These are phyloP conservation scores for Dactylonectria estremocensis DNA, from an alignment of 2,329 filamentous ascomycete species.

Conservation along the genomic window DNA sequence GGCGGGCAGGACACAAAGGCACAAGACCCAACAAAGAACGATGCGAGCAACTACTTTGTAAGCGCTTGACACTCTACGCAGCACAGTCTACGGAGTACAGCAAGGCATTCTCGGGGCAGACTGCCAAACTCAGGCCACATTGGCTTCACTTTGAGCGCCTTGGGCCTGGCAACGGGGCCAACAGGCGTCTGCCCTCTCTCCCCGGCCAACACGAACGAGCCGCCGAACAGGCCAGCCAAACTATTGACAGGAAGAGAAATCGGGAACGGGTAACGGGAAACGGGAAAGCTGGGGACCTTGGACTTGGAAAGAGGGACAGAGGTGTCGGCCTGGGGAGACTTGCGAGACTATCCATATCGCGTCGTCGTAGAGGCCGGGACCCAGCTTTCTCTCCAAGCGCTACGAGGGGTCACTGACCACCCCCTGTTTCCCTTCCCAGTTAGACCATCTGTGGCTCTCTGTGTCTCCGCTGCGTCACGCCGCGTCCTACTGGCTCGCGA, in stretches of 20 bases:
- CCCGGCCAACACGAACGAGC: conserved; percentile 10
- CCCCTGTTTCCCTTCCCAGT: conserved; percentile 38
- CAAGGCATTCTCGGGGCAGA: conserved; percentile 22
- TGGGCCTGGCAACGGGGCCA: conserved; percentile 28
- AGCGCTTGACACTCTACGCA: no score
- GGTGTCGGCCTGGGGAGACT: conserved; percentile 4
- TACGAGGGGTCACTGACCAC: conserved; percentile 44
- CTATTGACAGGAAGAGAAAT: neutral
- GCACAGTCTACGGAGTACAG: no score
- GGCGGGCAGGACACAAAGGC: conserved; percentile 10
- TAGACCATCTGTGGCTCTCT: conserved; percentile 35
- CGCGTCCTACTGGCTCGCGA: conserved; percentile 38
- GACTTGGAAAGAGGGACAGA: neutral
- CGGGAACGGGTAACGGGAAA: conserved; percentile 3
- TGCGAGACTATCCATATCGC: neutral
- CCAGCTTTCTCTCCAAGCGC: conserved; percentile 29
- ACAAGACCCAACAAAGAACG: no score
- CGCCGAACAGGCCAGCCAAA: conserved; percentile 13
- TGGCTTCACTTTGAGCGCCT: neutral
- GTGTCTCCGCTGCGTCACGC: conserved; percentile 32
- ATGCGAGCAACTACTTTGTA: no score
- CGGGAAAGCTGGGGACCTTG: conserved; percentile 4
- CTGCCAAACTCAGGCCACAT: conserved; percentile 28
- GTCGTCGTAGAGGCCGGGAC: conserved; percentile 25
- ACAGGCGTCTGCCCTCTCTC: conserved; percentile 1